Base-by-base conservation (phyloP, 163 green algal genomes). In the Scenedesmus sp. region DNA sequence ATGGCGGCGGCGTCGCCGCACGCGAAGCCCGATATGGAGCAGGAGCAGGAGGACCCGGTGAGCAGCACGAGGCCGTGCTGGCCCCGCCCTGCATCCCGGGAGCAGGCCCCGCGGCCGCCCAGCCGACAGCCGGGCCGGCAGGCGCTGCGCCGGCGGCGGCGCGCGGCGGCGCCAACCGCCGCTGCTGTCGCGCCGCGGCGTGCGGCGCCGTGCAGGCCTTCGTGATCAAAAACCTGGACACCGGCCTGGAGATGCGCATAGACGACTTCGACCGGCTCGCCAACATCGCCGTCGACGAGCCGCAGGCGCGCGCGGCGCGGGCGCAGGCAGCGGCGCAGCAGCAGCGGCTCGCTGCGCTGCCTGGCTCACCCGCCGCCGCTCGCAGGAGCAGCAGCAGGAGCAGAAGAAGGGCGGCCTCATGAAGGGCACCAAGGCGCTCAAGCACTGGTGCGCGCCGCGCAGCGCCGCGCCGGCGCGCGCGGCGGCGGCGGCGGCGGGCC, bases 201-300 rank as follows among this genome's bases (percentile, higher is more conserved):
- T n/a, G n/a, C n/a, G 44, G 22, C 44, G 28, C 66, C 44, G 7
- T 63, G 24, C 64, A 83, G 75, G 69, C 45, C 33, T 83, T 72
- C 51, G 31, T 81, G 2, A 83, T 83, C 54, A 71, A 71, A 28
- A 77, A 83, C 64, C 51, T 83, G 29, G 75, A 83, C 54, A 83
- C 75, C 26, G 75, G 75, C 0, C 33, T 71, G 57, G 29, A 77
- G 24, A 83, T 83, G 75, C 57, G 65, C 28, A 69, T 83, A 26
- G 75, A 83, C 56, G 75, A 83, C 58, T 83, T 83, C 48, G 64
- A 83, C 20, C 53, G 44, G 20, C 44, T 81, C 33, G 56, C 74
- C 14, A 75, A 50, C 74, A 67, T 81, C 26, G 60, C 58, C 64
- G 53, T 42, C 67, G 71, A 71, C 10, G 71, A 71, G 44, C n/a